Percentiles rank a stretch among this genome's conserved stretches.
Conservation (phyloP, 73 alveolate genomes). For the Tetrahymena elliotti region DNA sequence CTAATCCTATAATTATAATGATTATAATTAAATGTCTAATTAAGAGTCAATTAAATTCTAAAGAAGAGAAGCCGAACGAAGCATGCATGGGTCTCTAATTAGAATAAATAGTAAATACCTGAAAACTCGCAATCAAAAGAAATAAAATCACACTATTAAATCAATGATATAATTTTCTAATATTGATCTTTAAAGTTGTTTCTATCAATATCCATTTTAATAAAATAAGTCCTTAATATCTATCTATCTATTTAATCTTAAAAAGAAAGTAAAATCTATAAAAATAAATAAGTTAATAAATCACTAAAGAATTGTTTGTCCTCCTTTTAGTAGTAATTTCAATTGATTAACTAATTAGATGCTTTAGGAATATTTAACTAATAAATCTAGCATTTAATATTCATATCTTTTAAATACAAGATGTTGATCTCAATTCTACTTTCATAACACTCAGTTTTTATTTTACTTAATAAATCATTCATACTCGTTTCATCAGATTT, state of each 20-base stretch:
- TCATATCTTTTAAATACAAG: neutral
- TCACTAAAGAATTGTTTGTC: neutral
- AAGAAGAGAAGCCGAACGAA: no score
- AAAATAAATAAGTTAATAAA: no score
- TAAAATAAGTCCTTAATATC: no score
- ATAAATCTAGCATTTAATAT: neutral
- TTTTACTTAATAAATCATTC: no score
- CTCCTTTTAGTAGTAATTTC: neutral
- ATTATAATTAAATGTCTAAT: neutral
- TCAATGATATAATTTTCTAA: neutral
- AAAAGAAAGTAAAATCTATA: no score
- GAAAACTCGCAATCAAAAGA: neutral
- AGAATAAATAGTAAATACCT: neutral
- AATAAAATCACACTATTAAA: neutral
- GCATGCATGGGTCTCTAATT: no score
- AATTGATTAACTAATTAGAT: neutral
- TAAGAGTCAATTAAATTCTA: no score
- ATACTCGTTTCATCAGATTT: neutral
- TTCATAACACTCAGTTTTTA: neutral
- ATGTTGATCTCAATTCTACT: neutral
- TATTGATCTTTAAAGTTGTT: neutral
- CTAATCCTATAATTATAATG: neutral
- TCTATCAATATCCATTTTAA: neutral
- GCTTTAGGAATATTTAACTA: neutral
- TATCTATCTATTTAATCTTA: neutral